Conservation (phyloP, 768 basidiomycete species). For the Hemileccinum rubropunctum region DNA sequence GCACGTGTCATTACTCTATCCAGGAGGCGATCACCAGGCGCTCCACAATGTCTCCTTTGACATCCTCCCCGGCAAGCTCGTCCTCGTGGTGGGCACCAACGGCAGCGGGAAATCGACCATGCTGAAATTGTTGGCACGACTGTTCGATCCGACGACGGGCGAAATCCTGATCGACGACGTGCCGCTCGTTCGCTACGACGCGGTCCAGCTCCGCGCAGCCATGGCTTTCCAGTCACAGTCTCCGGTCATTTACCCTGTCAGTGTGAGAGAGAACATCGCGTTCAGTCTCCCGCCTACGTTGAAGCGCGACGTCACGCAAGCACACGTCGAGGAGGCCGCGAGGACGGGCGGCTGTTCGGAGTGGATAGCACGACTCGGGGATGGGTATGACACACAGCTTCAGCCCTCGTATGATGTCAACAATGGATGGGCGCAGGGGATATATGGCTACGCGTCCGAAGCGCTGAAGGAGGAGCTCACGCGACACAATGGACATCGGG, state of each 20-base stretch:
- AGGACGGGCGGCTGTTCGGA: slow-evolving; percentile 26
- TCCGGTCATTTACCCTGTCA: slow-evolving; percentile 46
- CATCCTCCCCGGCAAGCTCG: slow-evolving; percentile 26
- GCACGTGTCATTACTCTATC: slow-evolving; percentile 24
- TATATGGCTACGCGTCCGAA: slow-evolving; percentile 18
- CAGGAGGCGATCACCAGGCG: slow-evolving; percentile 17
- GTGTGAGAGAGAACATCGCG: slow-evolving; percentile 43
- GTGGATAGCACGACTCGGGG: slow-evolving; percentile 35
- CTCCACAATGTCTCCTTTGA: slow-evolving; percentile 28
- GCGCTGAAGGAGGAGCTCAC: slow-evolving; percentile 20
- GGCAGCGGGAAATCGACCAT: slow-evolving; percentile 33
- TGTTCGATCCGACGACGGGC: slow-evolving; percentile 47
- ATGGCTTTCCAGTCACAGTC: slow-evolving; percentile 51
- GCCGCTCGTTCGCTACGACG: slow-evolving; percentile 37
- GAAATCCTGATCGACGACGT: slow-evolving; percentile 43
- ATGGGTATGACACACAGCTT: slow-evolving; percentile 33
- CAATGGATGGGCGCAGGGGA: slow-evolving; percentile 21
- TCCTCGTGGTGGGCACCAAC: slow-evolving; percentile 32
- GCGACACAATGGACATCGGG: slow-evolving; percentile 19
- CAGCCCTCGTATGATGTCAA: slow-evolving; percentile 18
- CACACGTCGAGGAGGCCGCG: slow-evolving; percentile 32
- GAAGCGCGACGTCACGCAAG: slow-evolving; percentile 5
- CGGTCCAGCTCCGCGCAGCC: slow-evolving; percentile 40
- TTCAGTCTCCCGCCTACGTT: slow-evolving; percentile 23
- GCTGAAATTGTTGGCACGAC: slow-evolving; percentile 46